Conservation (phyloP, 2,329 filamentous ascomycete species). For the Colletotrichum magnum region DNA sequence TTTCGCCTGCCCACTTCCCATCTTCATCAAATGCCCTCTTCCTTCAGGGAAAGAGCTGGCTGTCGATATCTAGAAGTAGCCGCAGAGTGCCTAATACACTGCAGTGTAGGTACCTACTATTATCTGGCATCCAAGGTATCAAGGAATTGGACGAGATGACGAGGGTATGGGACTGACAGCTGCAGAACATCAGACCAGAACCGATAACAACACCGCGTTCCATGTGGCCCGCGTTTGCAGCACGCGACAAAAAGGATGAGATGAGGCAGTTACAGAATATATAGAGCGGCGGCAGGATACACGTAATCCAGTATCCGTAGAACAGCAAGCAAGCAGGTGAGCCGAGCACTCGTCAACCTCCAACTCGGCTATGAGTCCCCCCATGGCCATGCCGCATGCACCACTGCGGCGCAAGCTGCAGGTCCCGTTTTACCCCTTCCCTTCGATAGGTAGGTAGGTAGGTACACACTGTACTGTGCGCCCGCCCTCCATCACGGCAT, state of each 20-base stretch:
- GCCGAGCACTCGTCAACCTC: constrained; percentile 30
- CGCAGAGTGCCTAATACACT: not conserved
- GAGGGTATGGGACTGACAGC: not conserved
- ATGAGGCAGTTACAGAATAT: not conserved
- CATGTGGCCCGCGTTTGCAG: constrained; percentile 15
- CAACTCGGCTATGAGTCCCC: constrained; percentile 27
- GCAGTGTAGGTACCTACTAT: too few species aligned
- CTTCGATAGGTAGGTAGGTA: too few species aligned
- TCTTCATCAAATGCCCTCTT: constrained; percentile 14
- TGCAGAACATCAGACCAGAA: constrained; percentile 13
- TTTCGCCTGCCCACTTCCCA: constrained; percentile 8
- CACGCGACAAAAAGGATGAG: constrained; percentile 1
- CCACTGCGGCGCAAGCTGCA: constrained; percentile 26
- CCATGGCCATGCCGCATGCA: constrained; percentile 21
- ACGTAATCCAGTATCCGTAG: too few species aligned
- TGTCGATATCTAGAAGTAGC: not conserved
- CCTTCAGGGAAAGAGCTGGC: not conserved
- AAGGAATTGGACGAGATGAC: constrained; percentile 24
- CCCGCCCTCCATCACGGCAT: too few species aligned
- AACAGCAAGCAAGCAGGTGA: not conserved
- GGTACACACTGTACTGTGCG: too few species aligned
- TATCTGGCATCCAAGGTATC: not conserved
- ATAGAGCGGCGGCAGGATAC: too few species aligned
- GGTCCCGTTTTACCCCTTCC: constrained; percentile 31
- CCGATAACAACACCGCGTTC: constrained; percentile 13